Evolutionary conservation across 2,329 filamentous ascomycete species (phyloP).

Genomic region (Paradendryphiella salina): DNA sequence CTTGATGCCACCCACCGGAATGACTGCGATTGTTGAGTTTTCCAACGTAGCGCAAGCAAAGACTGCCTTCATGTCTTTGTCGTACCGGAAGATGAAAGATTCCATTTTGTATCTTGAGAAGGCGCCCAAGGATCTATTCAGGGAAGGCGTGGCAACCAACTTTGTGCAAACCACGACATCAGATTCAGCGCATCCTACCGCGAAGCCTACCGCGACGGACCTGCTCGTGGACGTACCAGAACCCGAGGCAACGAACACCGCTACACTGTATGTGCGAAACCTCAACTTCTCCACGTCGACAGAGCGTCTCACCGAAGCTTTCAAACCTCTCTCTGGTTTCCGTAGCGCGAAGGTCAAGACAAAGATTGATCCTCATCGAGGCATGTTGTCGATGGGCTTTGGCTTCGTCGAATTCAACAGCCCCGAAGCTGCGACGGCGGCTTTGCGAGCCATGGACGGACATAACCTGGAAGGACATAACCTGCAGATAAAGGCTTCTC

Average conservation of each 20-base stretch:
- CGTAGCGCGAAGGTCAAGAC: slow-evolving; percentile 89
- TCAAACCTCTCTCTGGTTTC: slow-evolving; percentile 83
- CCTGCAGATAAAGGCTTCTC: slow-evolving; percentile 80
- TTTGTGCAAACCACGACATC: slow-evolving; percentile 40
- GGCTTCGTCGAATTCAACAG: slow-evolving; percentile 89
- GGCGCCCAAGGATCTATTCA: slow-evolving; percentile 81
- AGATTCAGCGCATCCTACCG: slow-evolving; percentile 22
- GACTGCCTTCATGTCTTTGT: slow-evolving; percentile 79
- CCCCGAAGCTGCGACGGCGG: slow-evolving; percentile 76
- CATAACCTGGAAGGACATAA: slow-evolving; percentile 85
- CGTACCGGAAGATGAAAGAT: slow-evolving; percentile 88
- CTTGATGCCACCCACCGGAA: slow-evolving; percentile 88
- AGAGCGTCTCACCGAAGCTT: slow-evolving; percentile 72
- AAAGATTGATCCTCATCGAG: slow-evolving; percentile 88
- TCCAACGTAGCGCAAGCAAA: slow-evolving; percentile 76
- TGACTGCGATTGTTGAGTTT: slow-evolving; percentile 92
- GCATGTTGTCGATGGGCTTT: slow-evolving; percentile 90
- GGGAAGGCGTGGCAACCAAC: slow-evolving; percentile 37
- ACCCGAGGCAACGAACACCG: slow-evolving; percentile 63
- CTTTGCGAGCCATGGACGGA: slow-evolving; percentile 83
- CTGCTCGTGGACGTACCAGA: slow-evolving; percentile 63
- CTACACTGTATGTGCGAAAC: slow-evolving; percentile 92
- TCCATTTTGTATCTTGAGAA: slow-evolving; percentile 93
- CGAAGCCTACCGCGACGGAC: slow-evolving; percentile 69
- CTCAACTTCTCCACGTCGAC: slow-evolving; percentile 89